These are phyloP conservation scores for Ceratobasidium sp. DNA, from an alignment of 1,284 basidiomycete genomes.

Conservation along the genomic window DNA sequence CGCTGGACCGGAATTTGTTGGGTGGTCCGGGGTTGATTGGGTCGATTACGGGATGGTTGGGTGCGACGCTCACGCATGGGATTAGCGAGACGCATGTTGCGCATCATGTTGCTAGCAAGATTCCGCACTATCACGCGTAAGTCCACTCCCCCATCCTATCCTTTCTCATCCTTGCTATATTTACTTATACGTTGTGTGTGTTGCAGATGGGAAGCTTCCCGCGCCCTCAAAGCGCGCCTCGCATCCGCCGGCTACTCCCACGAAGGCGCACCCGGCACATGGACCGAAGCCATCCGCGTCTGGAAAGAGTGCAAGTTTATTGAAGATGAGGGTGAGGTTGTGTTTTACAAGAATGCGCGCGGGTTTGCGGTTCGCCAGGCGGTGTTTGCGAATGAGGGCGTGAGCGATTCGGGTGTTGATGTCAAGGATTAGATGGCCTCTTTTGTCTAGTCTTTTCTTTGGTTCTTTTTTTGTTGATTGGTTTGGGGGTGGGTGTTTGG, in stretches of 20 bases:
- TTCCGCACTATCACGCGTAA: constrained; percentile 89
- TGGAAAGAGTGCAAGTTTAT: constrained; percentile 70
- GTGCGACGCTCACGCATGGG: constrained; percentile 81
- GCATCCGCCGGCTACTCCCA: constrained; percentile 68
- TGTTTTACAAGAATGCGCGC: constrained; percentile 90
- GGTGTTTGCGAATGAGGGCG: constrained; percentile 67
- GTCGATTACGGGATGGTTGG: constrained; percentile 77
- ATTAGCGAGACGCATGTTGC: constrained; percentile 94
- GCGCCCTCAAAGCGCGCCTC: constrained; percentile 86
- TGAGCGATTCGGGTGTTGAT: constrained; percentile 90
- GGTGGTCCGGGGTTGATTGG: constrained; percentile 73
- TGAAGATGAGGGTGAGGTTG: constrained; percentile 89
- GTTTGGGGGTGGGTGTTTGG: not conserved
- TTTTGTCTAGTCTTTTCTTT: not conserved
- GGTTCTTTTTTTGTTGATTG: not conserved
- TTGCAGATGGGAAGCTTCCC: constrained; percentile 86
- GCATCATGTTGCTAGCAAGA: constrained; percentile 92
- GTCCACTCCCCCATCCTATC: constrained; percentile 48
- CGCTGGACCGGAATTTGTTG: constrained; percentile 88
- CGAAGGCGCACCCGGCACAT: constrained; percentile 44
- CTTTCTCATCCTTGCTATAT: not conserved
- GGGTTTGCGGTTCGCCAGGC: constrained; percentile 80
- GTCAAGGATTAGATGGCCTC: constrained; percentile 54
- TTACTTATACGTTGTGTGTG: not conserved
- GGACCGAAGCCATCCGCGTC: constrained; percentile 41